Percentiles rank a stretch among this genome's conserved stretches.
phyloP scores from a whole-genome alignment of 805 yeast genomes.

The Wickerhamiella allomyrinae region DNA sequence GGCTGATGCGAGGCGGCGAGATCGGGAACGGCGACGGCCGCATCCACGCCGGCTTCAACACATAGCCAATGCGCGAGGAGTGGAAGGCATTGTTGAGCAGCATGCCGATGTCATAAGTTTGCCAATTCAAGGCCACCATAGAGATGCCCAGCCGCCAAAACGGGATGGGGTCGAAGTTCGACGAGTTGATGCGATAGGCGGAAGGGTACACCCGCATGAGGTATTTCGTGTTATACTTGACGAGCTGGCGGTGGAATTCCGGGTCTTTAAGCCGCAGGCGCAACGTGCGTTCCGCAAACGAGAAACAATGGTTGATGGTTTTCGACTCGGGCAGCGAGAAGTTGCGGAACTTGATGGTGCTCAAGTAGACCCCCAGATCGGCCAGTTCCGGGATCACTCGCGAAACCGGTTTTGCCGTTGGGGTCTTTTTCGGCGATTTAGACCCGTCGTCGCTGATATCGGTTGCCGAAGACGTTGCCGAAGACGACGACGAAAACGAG shows the following conservation, averaged over 20 bases:
- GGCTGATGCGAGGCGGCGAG: constrained; percentile 15
- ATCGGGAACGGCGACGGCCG: constrained; percentile 13
- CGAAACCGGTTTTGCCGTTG: not conserved
- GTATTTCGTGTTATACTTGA: constrained; percentile 62
- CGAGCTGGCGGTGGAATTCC: constrained; percentile 36
- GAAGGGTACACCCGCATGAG: constrained; percentile 84
- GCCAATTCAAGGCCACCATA: constrained; percentile 97
- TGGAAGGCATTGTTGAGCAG: constrained; percentile 73
- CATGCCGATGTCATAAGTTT: constrained; percentile 77
- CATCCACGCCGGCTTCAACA: constrained; percentile 47
- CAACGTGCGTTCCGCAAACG: constrained; percentile 64
- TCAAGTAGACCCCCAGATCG: constrained; percentile 52
- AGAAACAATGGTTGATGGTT: constrained; percentile 66
- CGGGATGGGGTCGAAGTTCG: constrained; percentile 64
- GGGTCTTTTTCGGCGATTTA: not conserved
- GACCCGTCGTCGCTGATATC: not conserved
- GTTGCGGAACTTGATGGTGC: constrained; percentile 66
- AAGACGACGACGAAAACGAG: not conserved
- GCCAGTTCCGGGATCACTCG: constrained; percentile 30
- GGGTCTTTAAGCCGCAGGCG: constrained; percentile 50
- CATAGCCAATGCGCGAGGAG: constrained; percentile 48
- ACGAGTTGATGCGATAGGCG: constrained; percentile 55
- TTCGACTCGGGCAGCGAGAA: constrained; percentile 80
- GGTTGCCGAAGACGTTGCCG: not conserved
- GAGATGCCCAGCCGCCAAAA: constrained; percentile 84